These are phyloP conservation scores for Xylaria telfairii DNA, from an alignment of 495 filamentous ascomycete genomes.

Conservation along the genomic window DNA sequence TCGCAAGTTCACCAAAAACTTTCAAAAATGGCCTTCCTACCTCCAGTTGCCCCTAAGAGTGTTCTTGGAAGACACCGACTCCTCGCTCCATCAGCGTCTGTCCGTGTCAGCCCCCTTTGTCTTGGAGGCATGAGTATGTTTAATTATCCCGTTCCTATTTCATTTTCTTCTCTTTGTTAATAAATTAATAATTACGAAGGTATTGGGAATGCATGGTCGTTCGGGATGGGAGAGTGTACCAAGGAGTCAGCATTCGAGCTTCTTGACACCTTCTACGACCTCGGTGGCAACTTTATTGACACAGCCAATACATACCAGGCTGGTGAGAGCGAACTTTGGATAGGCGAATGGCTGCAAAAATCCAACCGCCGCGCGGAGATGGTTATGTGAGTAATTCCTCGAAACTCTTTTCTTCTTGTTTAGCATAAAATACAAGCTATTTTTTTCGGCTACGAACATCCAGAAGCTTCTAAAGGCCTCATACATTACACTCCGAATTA, in stretches of 20 bases:
- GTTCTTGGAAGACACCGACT: conserved; percentile 45
- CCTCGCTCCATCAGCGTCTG: conserved; percentile 57
- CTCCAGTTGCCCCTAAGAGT: conserved; percentile 27
- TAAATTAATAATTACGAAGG: conserved; percentile 27
- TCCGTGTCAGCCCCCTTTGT: conserved; percentile 59
- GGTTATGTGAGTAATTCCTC: too few species aligned
- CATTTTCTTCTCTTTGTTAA: too few species aligned
- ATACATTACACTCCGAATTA: too few species aligned
- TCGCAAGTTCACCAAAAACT: conserved; percentile 40
- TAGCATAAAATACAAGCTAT: too few species aligned
- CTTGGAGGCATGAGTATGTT: conserved; percentile 54
- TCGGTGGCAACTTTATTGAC: conserved; percentile 72
- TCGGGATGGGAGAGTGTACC: conserved; percentile 53
- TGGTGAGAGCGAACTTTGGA: conserved; percentile 62
- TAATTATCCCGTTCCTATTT: background rate
- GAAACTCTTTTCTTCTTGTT: too few species aligned
- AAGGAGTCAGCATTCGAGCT: conserved; percentile 62
- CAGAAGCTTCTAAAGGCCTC: too few species aligned
- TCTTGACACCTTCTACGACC: conserved; percentile 59
- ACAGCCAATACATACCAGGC: conserved; percentile 67
- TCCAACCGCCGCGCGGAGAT: conserved; percentile 60
- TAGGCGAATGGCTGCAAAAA: conserved; percentile 69
- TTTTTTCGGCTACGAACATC: too few species aligned
- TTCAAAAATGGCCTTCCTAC: background rate
- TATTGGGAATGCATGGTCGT: conserved; percentile 54